phyloP scores from a whole-genome alignment of 495 filamentous ascomycete species.

The Podospora appendiculata region DNA sequence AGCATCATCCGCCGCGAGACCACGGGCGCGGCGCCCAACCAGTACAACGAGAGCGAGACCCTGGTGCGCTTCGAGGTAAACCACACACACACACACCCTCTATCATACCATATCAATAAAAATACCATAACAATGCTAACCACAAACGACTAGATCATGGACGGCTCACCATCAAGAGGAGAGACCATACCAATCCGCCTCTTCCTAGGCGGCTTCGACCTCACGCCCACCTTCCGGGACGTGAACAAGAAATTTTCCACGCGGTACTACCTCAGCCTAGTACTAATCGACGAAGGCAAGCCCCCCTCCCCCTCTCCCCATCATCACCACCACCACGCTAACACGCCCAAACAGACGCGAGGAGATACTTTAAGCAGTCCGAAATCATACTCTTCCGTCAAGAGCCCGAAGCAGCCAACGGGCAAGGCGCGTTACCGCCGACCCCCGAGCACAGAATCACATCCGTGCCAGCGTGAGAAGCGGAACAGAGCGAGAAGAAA shows the following conservation, averaged over 20 bases:
- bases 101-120: not conserved
- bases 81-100: too few species aligned
- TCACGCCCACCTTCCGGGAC: conserved; percentile 97
- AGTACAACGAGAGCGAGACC: conserved; percentile 99
- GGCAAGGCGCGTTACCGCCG: conserved; percentile 16
- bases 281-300: conserved; percentile 91
- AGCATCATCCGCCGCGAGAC: conserved; percentile 97
- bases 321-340: not conserved
- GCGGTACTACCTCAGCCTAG: conserved; percentile 92
- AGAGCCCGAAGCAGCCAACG: conserved; percentile 58
- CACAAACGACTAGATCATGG: conserved; percentile 73
- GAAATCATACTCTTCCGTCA: conserved; percentile 97
- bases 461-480: conserved; percentile 13
- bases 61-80: conserved; percentile 91
- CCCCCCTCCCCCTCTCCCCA: not conserved
- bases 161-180: conserved; percentile 92
- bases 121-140: too few species aligned
- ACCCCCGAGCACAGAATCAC: conserved; percentile 19
- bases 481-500: too few species aligned
- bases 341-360: conserved; percentile 55
- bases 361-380: conserved; percentile 98
- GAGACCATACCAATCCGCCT: conserved; percentile 97
- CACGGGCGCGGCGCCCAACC: conserved; percentile 96
- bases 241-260: conserved; percentile 99
- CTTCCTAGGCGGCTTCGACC: conserved; percentile 95